phyloP scores from a whole-genome alignment of 139 green algal genomes.

The Zygnema circumcarinatum region DNA sequence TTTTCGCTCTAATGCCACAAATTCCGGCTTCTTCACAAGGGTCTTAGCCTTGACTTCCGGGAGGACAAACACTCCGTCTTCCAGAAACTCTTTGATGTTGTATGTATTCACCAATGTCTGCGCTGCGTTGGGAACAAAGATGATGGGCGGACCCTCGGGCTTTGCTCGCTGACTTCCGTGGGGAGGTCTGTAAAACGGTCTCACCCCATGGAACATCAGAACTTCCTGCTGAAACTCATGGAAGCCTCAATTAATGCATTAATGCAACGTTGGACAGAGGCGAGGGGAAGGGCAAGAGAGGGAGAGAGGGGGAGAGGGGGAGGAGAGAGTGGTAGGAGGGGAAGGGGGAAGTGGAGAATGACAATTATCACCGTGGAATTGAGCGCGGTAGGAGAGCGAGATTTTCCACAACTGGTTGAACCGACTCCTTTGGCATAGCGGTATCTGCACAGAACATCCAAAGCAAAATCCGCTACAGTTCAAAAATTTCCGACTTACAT shows the following conservation, averaged over 20 bases:
- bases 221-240: background rate
- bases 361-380: no score
- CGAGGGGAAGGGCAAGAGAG: no score
- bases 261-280: background rate
- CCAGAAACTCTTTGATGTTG: conserved; percentile 70
- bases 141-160: conserved; percentile 62
- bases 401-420: no score
- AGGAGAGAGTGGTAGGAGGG: no score
- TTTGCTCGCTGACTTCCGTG: no score
- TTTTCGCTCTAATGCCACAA: conserved; percentile 56
- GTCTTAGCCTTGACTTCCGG: conserved; percentile 45
- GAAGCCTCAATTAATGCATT: background rate
- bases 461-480: no score
- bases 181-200: background rate
- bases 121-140: conserved; percentile 71
- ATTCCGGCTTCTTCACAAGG: conserved; percentile 23
- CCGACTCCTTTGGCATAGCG: no score
- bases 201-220: background rate
- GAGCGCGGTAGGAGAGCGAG: no score
- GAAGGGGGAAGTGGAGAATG: no score
- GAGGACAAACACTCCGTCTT: conserved; percentile 65
- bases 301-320: no score
- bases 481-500: no score
- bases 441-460: no score
- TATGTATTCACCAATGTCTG: conserved; percentile 73